Conservation (phyloP, 1,139 yeast species). For the Geotrichum histeridarum region DNA sequence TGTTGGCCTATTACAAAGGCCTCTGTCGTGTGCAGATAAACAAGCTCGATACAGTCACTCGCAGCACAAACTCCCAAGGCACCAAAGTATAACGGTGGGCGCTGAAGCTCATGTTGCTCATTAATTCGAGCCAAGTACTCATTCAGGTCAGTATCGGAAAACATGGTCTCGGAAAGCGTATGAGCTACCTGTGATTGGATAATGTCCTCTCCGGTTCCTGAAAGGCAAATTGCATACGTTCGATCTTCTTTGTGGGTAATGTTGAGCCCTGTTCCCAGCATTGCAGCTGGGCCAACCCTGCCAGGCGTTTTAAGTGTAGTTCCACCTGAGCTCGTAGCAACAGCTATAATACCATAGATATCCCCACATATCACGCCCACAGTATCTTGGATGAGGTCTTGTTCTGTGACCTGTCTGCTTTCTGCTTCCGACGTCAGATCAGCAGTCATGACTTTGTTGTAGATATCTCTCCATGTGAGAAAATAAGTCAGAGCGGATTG, state of each 20-base stretch:
- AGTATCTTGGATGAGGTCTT: conserved; percentile 31
- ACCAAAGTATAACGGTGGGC: conserved; percentile 27
- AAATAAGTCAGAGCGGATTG: conserved; percentile 21
- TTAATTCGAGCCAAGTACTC: not conserved
- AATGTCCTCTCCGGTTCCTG: conserved; percentile 42
- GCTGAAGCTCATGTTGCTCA: conserved; percentile 21
- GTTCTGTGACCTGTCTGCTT: not conserved
- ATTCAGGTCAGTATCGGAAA: not conserved
- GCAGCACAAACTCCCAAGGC: conserved; percentile 21
- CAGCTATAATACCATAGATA: conserved; percentile 27
- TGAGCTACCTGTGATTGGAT: conserved; percentile 29
- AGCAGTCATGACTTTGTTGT: conserved; percentile 4
- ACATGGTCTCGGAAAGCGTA: conserved; percentile 5
- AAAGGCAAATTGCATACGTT: conserved; percentile 26
- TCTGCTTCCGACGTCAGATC: conserved; percentile 3
- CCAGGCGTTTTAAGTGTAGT: conserved; percentile 37
- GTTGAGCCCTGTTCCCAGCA: conserved; percentile 35
- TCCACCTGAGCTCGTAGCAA: conserved; percentile 42
- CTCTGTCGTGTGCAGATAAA: conserved; percentile 28
- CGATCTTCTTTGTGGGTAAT: conserved; percentile 11
- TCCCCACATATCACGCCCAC: conserved; percentile 40
- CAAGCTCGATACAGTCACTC: conserved; percentile 12
- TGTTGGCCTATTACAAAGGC: conserved; percentile 26
- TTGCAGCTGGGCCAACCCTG: conserved; percentile 42
- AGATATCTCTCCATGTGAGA: conserved; percentile 24